A percentile compares a stretch with the other conserved stretches of the same genome.
phyloP scores from a whole-genome alignment of 139 green algal genomes.

The Pleodorina starrii region DNA sequence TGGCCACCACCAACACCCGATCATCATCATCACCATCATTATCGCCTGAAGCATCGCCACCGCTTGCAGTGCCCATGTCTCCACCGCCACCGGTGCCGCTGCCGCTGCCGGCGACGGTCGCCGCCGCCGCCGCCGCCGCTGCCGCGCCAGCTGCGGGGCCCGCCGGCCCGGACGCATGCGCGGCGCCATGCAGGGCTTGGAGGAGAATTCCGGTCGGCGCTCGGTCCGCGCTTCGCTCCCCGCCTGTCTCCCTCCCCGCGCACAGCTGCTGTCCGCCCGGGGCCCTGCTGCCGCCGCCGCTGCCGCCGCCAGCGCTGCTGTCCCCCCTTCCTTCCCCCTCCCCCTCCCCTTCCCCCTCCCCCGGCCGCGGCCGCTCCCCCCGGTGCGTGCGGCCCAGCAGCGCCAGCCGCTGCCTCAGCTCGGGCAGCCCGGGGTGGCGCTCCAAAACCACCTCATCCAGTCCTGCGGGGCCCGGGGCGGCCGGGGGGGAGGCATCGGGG shows the following conservation, averaged over 20 bases:
- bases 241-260: neutral
- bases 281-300: neutral
- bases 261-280: neutral
- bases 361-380: neutral
- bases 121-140: neutral
- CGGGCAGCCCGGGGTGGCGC: neutral
- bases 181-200: neutral
- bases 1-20: neutral
- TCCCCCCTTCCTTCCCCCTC: neutral
- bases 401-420: slow-evolving; percentile 19
- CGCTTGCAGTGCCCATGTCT: neutral
- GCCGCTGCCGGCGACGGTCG: neutral
- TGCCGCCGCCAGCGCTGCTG: neutral
- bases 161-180: neutral
- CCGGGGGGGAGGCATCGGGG: no score
- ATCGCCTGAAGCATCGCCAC: neutral
- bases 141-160: neutral
- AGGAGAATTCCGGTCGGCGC: neutral
- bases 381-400: neutral
- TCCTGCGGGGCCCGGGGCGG: neutral
- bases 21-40: neutral
- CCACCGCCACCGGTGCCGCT: neutral
- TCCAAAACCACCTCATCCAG: slow-evolving; percentile 26
- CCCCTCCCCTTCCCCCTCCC: neutral
- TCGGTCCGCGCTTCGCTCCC: neutral